Evolutionary conservation across 164 flowering plant species (phyloP), one percentile per base, ranked within the genome.

Genomic region (Dillenia suffruticosa): DNA sequence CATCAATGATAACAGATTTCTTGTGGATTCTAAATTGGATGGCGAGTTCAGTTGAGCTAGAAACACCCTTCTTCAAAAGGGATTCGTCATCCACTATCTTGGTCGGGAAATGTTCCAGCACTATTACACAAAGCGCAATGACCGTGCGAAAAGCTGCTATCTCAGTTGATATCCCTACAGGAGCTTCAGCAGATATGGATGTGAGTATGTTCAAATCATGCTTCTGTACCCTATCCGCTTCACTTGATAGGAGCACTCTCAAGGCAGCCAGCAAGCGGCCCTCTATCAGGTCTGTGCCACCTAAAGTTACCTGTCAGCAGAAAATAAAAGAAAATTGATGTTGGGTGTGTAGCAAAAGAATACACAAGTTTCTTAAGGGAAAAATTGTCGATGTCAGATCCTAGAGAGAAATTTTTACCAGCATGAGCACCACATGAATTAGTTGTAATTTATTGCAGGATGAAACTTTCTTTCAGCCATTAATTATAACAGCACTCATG

Each of bases 191-290:
- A 15, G 87, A 72, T 43, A 87, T 63, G 15, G 92, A 89, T 72
- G 84, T 81, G 10, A 94, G 84, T 1, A 78, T 74, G 16, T 60
- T 58, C 58, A 89, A 57, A 68, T 86, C 87, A 51, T 74, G 77
- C 58, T 84, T 78, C 45, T 79, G 63, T 24, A 81, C 89, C 26
- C 69, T 48, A 73, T 81, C 86, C 64, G 22, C 50, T 61, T 89
- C 90, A 48, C 51, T 65, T 16, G 83, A 68, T 19, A 86, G 85
- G 46, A 91, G 76, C 32, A 86, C 84, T 77, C 99, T 78, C 59
- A 86, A 69, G 49, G 97, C 96, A 47, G 97, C 97, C 72, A 91
- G 63, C n/a, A 89, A 70, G 8, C 97, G 85, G 47, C 87, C 95
- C 54, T 89, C 99, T 15, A 94, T 81, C 61, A 87, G 45, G 51